A percentile compares a stretch with the other conserved stretches of the same genome.
These are phyloP conservation scores for Lotmaria passim DNA, from an alignment of 208 protist genomes.

Conservation along the genomic window DNA sequence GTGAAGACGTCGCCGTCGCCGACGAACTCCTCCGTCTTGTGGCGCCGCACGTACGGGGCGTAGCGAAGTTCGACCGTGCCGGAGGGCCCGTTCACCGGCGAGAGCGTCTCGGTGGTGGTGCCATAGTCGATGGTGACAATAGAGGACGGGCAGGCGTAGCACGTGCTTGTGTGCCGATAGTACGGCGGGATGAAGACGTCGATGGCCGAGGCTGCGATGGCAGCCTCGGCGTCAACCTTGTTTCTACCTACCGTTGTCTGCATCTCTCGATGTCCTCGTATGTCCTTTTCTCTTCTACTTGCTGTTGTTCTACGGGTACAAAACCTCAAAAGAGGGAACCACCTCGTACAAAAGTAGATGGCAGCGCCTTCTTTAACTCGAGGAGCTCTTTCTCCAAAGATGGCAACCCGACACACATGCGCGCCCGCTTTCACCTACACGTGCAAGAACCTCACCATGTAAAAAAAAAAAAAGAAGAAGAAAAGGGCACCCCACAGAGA, in stretches of 20 bases:
- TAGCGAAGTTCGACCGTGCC: constrained; percentile 10
- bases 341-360: too few species aligned
- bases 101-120: background rate
- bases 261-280: too few species aligned
- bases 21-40: constrained; percentile 21
- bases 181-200: constrained; percentile 36
- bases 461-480: too few species aligned
- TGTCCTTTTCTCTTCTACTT: too few species aligned
- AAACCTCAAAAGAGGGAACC: too few species aligned
- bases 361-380: too few species aligned
- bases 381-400: too few species aligned
- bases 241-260: background rate
- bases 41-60: constrained; percentile 22
- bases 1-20: constrained; percentile 10
- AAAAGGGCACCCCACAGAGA: too few species aligned
- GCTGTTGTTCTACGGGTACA: too few species aligned
- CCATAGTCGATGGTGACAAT: constrained; percentile 30
- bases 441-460: too few species aligned
- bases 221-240: background rate
- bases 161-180: constrained; percentile 24
- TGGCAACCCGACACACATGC: too few species aligned
- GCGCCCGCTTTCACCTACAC: too few species aligned
- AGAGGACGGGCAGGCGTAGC: constrained; percentile 6
- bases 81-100: background rate
- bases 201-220: constrained; percentile 11